Evolutionary conservation across 768 basidiomycete genomes (phyloP), one percentile per base, ranked within the genome.

Genomic region (Mycena floridula): DNA sequence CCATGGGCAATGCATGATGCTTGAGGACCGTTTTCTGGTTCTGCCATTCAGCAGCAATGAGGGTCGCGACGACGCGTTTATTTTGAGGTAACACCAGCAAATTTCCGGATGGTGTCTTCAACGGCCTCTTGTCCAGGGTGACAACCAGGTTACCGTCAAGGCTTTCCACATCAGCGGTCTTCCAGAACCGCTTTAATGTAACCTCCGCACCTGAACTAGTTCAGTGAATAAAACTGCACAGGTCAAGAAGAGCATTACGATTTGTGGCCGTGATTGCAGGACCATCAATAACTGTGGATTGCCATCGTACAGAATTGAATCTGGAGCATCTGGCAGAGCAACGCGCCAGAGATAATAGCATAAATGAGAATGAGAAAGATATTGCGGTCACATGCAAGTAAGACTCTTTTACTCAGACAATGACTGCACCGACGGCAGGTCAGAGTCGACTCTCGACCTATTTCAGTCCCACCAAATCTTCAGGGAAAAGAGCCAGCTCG

Each of bases 21-120:
- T 94, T 97, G 50, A 97, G 59, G 1, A 94, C 56, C 5, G 70
- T 82, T 46, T 81, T 81, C 64, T 97, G 95, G 56, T 85, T 87
- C 56, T 99, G 93, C 96, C 96, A 99, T 68, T 99, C 96, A 45
- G 87, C 76, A 16, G 93, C 96, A 54, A 98, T 82, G 45, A 96
- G 73, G 1, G 89, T 72, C 1, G 94, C 92, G 18, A 88, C 72
- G 23, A 94, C 65, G 32, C 73, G 59, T 58, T 89, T 89, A 49
- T 76, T 69, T 39, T 66, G 62, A 1, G 93, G 93, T 12, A 98
- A 54, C 26, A 82, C 58, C 24, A 99, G 65, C 3, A 71, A 73
- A 37, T 83, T 79, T n/a, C 94, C 94, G 0, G 70, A 74, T 0
- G 94, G 92, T 11, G 95, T 98, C 62, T 89, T 95, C 46, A 99